Evolutionary conservation across 257 asterid species (phyloP), one percentile per base, ranked within the genome.

Genomic region (Gentiana macrophylla): DNA sequence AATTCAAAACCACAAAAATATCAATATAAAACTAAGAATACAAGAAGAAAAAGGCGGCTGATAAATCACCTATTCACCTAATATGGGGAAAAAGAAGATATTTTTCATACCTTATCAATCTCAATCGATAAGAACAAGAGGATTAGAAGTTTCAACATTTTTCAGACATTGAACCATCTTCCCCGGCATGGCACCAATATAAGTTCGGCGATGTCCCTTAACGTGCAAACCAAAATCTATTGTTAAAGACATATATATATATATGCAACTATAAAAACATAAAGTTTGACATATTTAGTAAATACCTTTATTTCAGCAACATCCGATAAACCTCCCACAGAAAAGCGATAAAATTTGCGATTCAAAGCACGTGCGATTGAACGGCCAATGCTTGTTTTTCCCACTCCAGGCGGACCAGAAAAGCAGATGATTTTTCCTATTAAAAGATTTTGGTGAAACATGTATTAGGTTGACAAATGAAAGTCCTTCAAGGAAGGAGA

Each of bases 101-200:
- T 12, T 44, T 11, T 56, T 41, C 60, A 59, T 77, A 92, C 99
- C 97, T 92, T 92, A 75, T 92, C 99, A 70, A 92, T 92, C 74
- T 92, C 99, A n/a, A 72, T 92, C 99, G 37, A 92, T 92, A 70
- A 92, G 82, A 73, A 92, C 99, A 71, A 92, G 95, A 73, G 99
- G 99, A 73, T 92, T 92, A 54, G 99, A 80, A 50, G 95, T 92
- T 71, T 90, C 99, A 62, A 92, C 97, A 73, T 78, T 85, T 74
- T 92, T 92, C 59, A 92, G 72, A 67, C 99, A 92, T 60, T 92
- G 99, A 67, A 92, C 99, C 85, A 88, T 85, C 87, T 92, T 92
- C 75, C 99, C 99, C 5, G 99, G 99, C 99, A 92, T 92, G 70
- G 99, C 99, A 66, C 99, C 99, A 62, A 92, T 92, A 72, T 92